A percentile compares a stretch with the other conserved stretches of the same genome.
Conservation (phyloP, 495 filamentous ascomycete genomes). For the Lasiosphaeria miniovina region DNA sequence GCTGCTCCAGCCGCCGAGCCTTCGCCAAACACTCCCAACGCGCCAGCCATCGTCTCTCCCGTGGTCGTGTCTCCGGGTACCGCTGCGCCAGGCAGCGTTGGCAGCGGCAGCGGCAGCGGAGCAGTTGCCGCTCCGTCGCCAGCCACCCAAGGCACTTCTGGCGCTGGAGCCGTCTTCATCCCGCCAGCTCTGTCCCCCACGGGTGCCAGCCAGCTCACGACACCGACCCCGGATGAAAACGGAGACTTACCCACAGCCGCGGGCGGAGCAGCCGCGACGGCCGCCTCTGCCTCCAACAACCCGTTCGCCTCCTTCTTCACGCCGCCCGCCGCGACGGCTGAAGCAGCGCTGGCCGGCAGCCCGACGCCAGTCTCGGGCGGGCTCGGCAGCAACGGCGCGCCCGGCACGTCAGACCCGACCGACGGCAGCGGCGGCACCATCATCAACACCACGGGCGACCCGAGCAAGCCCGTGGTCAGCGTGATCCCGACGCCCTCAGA, state of each 20-base stretch:
- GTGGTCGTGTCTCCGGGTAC: neutral
- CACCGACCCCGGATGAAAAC: too few species aligned
- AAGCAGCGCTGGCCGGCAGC: conserved; percentile 5
- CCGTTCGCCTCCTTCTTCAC: conserved; percentile 23
- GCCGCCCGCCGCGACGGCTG: conserved; percentile 16
- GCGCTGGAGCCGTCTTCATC: neutral
- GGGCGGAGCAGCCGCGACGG: neutral
- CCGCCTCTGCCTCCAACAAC: neutral
- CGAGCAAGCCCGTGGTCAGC: neutral
- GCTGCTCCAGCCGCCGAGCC: neutral
- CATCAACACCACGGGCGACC: neutral
- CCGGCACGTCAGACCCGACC: neutral
- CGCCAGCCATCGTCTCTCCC: neutral
- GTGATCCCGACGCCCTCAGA: neutral
- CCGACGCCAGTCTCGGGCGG: neutral
- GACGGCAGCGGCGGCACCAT: neutral
- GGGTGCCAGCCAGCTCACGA: too few species aligned
- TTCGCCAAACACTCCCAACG: neutral
- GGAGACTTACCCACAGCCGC: neutral
- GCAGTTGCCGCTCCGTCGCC: neutral
- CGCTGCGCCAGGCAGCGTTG: neutral
- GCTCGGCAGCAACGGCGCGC: neutral
- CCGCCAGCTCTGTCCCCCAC: too few species aligned
- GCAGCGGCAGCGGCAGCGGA: neutral
- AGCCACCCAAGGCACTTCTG: neutral